Base-by-base conservation (phyloP, 352 stramenopile genomes). In the Thalassiosira hispida region DNA sequence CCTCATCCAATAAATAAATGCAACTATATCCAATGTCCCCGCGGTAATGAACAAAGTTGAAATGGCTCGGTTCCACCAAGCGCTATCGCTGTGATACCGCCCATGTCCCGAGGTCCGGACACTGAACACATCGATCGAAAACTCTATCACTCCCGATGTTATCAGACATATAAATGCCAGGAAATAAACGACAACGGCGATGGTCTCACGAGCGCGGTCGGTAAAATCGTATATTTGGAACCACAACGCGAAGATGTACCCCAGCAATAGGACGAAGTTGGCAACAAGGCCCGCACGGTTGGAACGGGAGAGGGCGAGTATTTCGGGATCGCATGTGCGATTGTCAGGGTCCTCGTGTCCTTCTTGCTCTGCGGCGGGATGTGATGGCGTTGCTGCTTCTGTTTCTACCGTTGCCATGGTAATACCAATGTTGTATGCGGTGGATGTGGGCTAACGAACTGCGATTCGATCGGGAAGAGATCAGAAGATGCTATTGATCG, bases 131-230 rank as follows among this genome's bases (percentile, higher is more conserved):
- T 70, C 61, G 12, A 70, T 27, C 1, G 38, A 70, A 12, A 70
- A 29, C 44, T 70, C 61, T 18, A 70, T 1, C 1, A 59, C n/a
- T 12, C 42, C 61, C 38, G 61, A 70, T 3, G 57, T 14, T 9
- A 70, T 33, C 9, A 70, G 29, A 1, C 57, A 52, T 56, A 40
- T 2, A 57, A 59, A 70, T 25, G 40, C 42, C 23, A 59, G 1
- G 61, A 70, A 70, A 35, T 70, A 70, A 35, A 70, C 42, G 7
- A 6, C 25, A 3, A 70, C 57, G 40, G 61, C 61, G 44, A 70
- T 40, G 25, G 44, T 56, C n/a, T 70, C 42, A n/a, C 61, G 61
- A 40, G 57, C 61, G 8, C 47, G 42, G 18, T 18, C n/a, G 40
- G 57, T 40, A 9, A 23, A 59, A 42, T 70, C 18, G 44, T 70